Conservation (phyloP, 2,329 filamentous ascomycete genomes). For the Penicillium sp. region DNA sequence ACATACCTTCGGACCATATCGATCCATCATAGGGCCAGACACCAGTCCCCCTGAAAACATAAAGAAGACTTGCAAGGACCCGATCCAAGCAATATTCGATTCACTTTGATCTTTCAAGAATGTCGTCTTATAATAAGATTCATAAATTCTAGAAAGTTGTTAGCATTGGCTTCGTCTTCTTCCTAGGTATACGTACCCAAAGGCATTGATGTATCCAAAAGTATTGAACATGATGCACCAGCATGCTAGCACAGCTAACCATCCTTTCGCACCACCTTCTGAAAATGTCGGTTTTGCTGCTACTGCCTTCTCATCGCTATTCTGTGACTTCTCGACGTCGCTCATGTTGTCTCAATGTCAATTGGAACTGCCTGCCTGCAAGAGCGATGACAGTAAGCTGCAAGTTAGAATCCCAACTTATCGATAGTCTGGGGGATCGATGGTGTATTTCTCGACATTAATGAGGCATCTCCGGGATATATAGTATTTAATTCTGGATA, state of each 20-base stretch:
- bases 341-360: neutral
- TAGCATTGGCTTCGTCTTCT: neutral
- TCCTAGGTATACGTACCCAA: neutral
- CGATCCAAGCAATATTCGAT: conserved; percentile 52
- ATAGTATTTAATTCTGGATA: neutral
- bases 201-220: conserved; percentile 33
- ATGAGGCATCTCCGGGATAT: too few species aligned
- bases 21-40: conserved; percentile 30
- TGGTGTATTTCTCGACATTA: too few species aligned
- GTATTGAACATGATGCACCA: conserved; percentile 31
- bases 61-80: conserved; percentile 42
- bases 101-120: conserved; percentile 45
- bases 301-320: neutral
- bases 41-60: conserved; percentile 26
- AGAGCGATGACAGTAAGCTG: too few species aligned
- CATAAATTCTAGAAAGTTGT: conserved; percentile 39
- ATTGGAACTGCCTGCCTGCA: too few species aligned
- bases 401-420: too few species aligned
- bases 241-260: conserved; percentile 28
- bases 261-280: conserved; percentile 31
- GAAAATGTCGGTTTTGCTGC: conserved; percentile 19
- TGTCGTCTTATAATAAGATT: conserved; percentile 51
- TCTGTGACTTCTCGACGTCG: neutral
- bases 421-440: too few species aligned
- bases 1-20: conserved; percentile 24